phyloP scores from a whole-genome alignment of 306 rosid genomes.

The Gastrolobium bilobum region DNA sequence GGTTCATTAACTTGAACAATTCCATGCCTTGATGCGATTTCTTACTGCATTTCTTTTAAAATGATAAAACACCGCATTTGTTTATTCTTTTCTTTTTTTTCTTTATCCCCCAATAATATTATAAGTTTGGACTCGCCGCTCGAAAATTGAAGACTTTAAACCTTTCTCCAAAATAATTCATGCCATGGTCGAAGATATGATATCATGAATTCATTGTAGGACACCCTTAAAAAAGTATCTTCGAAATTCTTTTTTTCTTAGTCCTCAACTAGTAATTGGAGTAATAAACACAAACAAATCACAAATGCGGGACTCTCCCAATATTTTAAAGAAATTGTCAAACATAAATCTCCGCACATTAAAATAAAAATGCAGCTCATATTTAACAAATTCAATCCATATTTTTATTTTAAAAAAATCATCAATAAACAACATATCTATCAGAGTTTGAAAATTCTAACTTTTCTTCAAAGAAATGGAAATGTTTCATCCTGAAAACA shows the following conservation, averaged over 20 bases:
- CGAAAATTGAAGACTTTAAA: no score
- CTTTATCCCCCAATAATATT: no score
- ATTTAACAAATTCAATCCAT: no score
- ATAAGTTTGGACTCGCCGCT: no score
- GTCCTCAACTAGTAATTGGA: background rate
- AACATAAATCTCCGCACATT: background rate
- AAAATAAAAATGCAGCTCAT: background rate
- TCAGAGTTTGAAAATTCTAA: no score
- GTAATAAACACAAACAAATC: background rate
- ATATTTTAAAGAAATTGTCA: background rate
- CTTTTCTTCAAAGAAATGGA: background rate
- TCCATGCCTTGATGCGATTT: slow-evolving; percentile 25
- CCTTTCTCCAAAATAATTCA: no score
- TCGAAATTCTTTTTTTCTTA: background rate
- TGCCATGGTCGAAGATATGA: no score
- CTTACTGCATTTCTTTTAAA: slow-evolving; percentile 24
- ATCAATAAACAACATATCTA: no score
- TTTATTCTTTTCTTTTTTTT: no score
- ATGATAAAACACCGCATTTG: background rate
- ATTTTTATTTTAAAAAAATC: no score
- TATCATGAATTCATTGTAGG: slow-evolving; percentile 21
- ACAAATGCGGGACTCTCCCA: no score
- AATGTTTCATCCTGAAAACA: background rate
- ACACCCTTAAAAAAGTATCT: background rate
- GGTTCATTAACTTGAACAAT: slow-evolving; percentile 30